phyloP scores from a whole-genome alignment of 2,329 filamentous ascomycete species.

The Elsinoe australis region DNA sequence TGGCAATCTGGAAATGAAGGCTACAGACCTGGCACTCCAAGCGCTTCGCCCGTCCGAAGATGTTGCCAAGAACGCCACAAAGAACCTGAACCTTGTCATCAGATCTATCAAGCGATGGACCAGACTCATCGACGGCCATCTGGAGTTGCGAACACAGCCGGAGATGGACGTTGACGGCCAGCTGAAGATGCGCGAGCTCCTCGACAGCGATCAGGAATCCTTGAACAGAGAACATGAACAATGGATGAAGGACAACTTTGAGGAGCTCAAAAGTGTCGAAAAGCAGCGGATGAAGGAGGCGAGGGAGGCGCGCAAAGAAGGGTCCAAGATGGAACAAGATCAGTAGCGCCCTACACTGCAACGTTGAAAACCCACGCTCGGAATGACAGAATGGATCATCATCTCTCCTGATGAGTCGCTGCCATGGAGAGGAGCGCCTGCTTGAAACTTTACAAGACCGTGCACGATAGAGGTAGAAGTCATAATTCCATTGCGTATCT shows the following conservation, averaged over 20 bases:
- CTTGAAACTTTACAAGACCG: too few species aligned
- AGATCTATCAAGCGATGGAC: conserved; percentile 27
- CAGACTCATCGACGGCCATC: conserved; percentile 18
- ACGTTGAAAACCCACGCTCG: too few species aligned
- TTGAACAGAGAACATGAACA: conserved; percentile 12
- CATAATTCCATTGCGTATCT: too few species aligned
- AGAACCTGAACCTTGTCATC: conserved; percentile 23
- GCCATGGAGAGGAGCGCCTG: too few species aligned
- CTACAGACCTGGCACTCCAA: conserved; percentile 19
- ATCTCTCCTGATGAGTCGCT: neutral
- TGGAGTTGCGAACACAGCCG: conserved; percentile 18
- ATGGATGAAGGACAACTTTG: conserved; percentile 26
- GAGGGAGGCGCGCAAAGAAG: conserved; percentile 3
- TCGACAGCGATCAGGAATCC: conserved; percentile 21
- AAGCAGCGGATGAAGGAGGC: conserved; percentile 18
- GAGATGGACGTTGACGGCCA: conserved; percentile 20
- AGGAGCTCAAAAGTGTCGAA: conserved; percentile 24
- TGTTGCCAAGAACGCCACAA: conserved; percentile 20
- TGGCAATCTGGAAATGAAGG: conserved; percentile 22
- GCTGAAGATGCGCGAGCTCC: conserved; percentile 4
- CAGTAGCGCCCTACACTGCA: too few species aligned
- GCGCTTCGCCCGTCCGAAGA: conserved; percentile 21
- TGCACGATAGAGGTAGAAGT: too few species aligned
- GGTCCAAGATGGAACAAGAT: neutral
- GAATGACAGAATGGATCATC: neutral